phyloP scores from a whole-genome alignment of 805 yeast genomes.

The Ogataea minuta region DNA sequence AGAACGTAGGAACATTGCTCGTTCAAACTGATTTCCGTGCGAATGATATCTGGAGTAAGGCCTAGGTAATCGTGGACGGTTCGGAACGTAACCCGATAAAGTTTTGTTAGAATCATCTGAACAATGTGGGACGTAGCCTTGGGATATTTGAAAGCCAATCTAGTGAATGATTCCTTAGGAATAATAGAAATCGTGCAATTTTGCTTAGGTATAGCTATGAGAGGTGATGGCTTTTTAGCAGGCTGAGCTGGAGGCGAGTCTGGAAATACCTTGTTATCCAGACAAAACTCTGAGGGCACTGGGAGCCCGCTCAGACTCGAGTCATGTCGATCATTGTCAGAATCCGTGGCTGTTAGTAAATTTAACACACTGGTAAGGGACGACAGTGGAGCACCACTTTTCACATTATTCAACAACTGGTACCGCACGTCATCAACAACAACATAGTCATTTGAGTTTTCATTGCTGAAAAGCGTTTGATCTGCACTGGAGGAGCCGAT shows the following conservation, averaged over 20 bases:
- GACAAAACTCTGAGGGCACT: conserved; percentile 16
- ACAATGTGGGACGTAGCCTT: conserved; percentile 90
- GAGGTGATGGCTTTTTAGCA: conserved; percentile 12
- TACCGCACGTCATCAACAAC: conserved; percentile 57
- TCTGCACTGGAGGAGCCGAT: conserved; percentile 35
- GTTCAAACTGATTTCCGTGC: conserved; percentile 71
- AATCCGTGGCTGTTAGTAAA: conserved; percentile 43
- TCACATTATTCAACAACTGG: conserved; percentile 75
- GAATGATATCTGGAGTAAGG: conserved; percentile 73
- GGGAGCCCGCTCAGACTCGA: conserved; percentile 9
- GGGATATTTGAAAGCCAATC: conserved; percentile 73
- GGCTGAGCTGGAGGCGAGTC: conserved; percentile 11
- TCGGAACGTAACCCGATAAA: conserved; percentile 87
- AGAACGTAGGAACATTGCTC: conserved; percentile 43
- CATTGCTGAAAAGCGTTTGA: conserved; percentile 28
- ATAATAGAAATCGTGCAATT: conserved; percentile 88
- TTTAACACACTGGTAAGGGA: conserved; percentile 79
- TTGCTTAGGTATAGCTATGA: conserved; percentile 72
- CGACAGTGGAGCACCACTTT: conserved; percentile 81
- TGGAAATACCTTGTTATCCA: conserved; percentile 18
- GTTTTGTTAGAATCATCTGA: conserved; percentile 83
- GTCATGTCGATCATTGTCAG: not conserved
- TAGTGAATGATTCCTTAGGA: conserved; percentile 77
- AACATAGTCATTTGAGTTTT: conserved; percentile 40
- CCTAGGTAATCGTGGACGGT: conserved; percentile 88